Conservation (phyloP, 352 stramenopile genomes). For the Globisporangium canariense region DNA sequence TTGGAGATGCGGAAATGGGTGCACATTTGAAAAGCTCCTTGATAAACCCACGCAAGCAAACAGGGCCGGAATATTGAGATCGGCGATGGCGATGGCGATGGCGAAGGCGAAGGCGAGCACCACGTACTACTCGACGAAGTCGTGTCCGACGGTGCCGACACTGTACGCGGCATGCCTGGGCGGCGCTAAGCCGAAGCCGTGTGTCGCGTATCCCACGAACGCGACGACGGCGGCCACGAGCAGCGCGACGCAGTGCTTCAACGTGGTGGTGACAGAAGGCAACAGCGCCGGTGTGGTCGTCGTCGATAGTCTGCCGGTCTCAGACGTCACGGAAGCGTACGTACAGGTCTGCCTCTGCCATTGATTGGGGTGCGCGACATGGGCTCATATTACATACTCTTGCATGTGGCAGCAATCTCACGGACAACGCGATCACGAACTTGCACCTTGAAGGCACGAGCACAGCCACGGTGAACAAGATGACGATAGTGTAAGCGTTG, state of each 20-base stretch:
- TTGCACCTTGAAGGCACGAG: constrained; percentile 3
- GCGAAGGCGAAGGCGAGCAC: neutral
- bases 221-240: neutral
- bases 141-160: constrained; percentile 9
- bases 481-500: constrained; percentile 8
- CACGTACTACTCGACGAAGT: neutral
- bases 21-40: too few relatives aligned
- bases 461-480: neutral
- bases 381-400: neutral
- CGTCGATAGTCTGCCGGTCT: constrained; percentile 6
- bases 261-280: neutral
- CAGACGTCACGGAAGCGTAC: neutral
- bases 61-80: too few relatives aligned
- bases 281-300: neutral
- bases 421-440: constrained; percentile 17
- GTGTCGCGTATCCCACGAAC: constrained; percentile 11
- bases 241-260: neutral
- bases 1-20: too few relatives aligned
- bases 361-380: neutral
- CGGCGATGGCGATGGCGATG: neutral
- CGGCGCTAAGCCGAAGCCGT: neutral
- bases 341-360: neutral
- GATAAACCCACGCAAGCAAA: too few relatives aligned
- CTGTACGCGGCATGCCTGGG: constrained; percentile 8
- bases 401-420: constrained; percentile 5